These are phyloP conservation scores for Nymphaea colorata DNA, from an alignment of 164 flowering plant genomes.

Conservation along the genomic window DNA sequence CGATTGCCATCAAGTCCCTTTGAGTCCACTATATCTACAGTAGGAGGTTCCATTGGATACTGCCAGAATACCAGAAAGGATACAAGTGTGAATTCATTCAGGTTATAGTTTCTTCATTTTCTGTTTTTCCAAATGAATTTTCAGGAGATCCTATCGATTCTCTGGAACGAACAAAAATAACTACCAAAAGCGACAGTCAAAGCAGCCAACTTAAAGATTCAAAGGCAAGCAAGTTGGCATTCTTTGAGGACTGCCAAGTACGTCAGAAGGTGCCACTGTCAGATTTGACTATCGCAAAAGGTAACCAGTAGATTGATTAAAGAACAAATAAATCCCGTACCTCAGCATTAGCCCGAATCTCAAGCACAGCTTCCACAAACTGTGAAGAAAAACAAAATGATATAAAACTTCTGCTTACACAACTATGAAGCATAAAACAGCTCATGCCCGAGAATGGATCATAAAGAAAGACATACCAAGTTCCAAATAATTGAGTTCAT, in stretches of 20 bases:
- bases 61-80: constrained; percentile 16
- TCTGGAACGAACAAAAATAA: too few species aligned
- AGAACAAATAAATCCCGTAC: constrained; percentile 15
- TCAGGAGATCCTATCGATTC: too few species aligned
- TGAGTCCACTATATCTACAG: constrained; percentile 41
- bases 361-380: constrained; percentile 81
- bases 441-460: too few species aligned
- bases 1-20: constrained; percentile 84
- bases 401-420: neutral
- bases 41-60: constrained; percentile 78
- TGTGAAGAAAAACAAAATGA: constrained; percentile 16
- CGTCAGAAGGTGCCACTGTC: too few species aligned
- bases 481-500: too few species aligned
- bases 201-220: too few species aligned
- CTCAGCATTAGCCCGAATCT: constrained; percentile 43
- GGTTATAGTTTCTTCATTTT: neutral
- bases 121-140: too few species aligned
- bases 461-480: too few species aligned
- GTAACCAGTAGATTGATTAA: neutral
- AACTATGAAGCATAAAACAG: neutral
- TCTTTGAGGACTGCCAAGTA: too few species aligned
- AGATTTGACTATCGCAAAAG: neutral
- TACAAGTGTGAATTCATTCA: neutral
- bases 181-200: too few species aligned
- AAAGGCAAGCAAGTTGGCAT: too few species aligned